A percentile compares a stretch with the other conserved stretches of the same genome.
These are phyloP conservation scores for Neurospora sp. DNA, from an alignment of 495 filamentous ascomycete genomes.

Conservation along the genomic window DNA sequence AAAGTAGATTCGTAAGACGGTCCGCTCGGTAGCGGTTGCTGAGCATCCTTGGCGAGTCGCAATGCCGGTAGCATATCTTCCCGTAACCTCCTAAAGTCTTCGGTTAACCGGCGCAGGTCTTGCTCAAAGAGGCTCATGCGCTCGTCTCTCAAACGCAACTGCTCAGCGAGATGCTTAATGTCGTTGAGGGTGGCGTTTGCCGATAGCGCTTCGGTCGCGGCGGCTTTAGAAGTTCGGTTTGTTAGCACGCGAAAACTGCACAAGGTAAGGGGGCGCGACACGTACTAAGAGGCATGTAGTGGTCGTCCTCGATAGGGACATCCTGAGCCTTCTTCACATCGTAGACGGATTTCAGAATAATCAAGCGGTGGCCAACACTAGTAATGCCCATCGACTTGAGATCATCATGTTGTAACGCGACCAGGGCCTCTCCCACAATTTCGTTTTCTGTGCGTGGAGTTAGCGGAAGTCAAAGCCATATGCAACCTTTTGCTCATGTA, in stretches of 20 bases:
- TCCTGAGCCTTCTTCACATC: conserved; percentile 89
- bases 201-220: conserved; percentile 76
- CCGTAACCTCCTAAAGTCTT: conserved; percentile 74
- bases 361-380: conserved; percentile 88
- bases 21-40: conserved; percentile 66
- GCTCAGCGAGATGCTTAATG: conserved; percentile 76
- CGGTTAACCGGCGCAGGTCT: conserved; percentile 68
- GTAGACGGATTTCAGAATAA: conserved; percentile 89
- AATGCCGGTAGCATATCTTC: conserved; percentile 87
- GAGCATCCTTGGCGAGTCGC: conserved; percentile 79
- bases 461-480: conserved; percentile 14
- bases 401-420: conserved; percentile 84
- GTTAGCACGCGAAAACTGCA: conserved; percentile 13
- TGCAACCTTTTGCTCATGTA: not conserved
- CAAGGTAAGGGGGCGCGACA: conserved; percentile 7
- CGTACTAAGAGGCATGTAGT: conserved; percentile 91
- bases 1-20: conserved; percentile 36
- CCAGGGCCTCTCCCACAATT: conserved; percentile 83
- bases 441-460: conserved; percentile 61
- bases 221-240: conserved; percentile 44
- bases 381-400: conserved; percentile 87
- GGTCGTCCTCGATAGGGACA: conserved; percentile 79
- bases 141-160: conserved; percentile 78
- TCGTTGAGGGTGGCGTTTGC: conserved; percentile 84
- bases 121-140: conserved; percentile 69